These are phyloP conservation scores for Angophora floribunda DNA, from an alignment of 345 rosid species.

Conservation along the genomic window DNA sequence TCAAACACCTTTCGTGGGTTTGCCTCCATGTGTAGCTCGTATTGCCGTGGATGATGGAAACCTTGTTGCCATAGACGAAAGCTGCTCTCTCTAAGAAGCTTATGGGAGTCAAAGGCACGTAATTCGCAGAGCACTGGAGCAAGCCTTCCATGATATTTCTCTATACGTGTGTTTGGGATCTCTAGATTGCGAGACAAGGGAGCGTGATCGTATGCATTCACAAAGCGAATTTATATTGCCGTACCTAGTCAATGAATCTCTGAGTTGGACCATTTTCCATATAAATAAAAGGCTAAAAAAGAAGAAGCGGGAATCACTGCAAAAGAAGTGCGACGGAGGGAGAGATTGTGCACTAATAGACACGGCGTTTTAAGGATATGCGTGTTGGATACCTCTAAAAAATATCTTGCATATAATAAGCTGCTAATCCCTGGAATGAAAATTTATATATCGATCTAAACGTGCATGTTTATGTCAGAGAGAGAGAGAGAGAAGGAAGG, in stretches of 20 bases:
- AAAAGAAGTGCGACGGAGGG: neutral
- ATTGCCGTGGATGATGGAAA: constrained; percentile 43
- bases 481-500: neutral
- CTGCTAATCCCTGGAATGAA: neutral
- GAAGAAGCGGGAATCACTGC: neutral
- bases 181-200: neutral
- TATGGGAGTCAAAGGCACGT: constrained; percentile 51
- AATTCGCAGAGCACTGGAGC: constrained; percentile 35
- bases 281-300: neutral
- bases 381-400: neutral
- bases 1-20: constrained; percentile 49
- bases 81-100: constrained; percentile 56
- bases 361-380: neutral
- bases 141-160: constrained; percentile 21
- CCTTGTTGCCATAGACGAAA: constrained; percentile 25
- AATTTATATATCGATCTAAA: neutral
- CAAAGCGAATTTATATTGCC: neutral
- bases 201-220: neutral
- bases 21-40: constrained; percentile 48
- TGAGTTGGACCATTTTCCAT: neutral
- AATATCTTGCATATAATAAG: neutral
- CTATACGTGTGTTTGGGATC: neutral
- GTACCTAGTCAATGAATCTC: neutral
- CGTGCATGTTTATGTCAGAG: neutral
- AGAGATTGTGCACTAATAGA: too few species aligned